A percentile compares a stretch with the other conserved stretches of the same genome.
phyloP scores from a whole-genome alignment of 1,139 yeast species.

The Arxiozyma slooffiae region DNA sequence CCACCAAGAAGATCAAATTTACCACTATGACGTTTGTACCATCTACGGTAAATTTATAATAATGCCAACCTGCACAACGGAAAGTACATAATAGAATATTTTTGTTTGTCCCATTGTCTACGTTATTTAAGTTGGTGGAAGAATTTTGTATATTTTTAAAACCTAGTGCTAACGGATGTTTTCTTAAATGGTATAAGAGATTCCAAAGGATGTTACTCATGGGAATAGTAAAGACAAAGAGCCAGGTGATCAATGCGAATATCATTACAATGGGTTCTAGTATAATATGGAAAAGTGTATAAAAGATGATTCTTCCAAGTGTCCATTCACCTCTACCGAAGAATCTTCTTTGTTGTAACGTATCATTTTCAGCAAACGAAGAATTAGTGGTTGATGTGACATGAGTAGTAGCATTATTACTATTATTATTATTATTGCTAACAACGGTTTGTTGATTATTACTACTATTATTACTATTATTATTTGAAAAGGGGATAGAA shows the following conservation, averaged over 20 bases:
- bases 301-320: conserved; percentile 70
- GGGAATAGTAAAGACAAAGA: conserved; percentile 82
- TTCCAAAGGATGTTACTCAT: conserved; percentile 72
- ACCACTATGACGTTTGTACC: conserved; percentile 92
- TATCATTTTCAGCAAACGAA: not conserved
- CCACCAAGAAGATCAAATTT: conserved; percentile 68
- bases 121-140: not conserved
- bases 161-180: conserved; percentile 75
- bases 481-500: conserved; percentile 11
- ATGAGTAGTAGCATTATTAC: not conserved
- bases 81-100: conserved; percentile 67
- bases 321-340: conserved; percentile 96
- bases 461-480: conserved; percentile 5
- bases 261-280: conserved; percentile 57
- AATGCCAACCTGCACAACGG: conserved; percentile 83
- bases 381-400: too few species aligned
- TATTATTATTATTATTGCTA: not conserved
- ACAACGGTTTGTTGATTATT: not conserved
- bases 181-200: conserved; percentile 66
- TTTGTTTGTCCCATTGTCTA: conserved; percentile 21
- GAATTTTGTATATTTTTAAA: conserved; percentile 21
- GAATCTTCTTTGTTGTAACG: conserved; percentile 38
- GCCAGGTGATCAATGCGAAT: conserved; percentile 62
- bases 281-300: conserved; percentile 56
- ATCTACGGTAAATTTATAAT: conserved; percentile 90